A percentile compares a stretch with the other conserved stretches of the same genome.
phyloP scores from a whole-genome alignment of 768 basidiomycete species.

The Boletus vinaceobasis region DNA sequence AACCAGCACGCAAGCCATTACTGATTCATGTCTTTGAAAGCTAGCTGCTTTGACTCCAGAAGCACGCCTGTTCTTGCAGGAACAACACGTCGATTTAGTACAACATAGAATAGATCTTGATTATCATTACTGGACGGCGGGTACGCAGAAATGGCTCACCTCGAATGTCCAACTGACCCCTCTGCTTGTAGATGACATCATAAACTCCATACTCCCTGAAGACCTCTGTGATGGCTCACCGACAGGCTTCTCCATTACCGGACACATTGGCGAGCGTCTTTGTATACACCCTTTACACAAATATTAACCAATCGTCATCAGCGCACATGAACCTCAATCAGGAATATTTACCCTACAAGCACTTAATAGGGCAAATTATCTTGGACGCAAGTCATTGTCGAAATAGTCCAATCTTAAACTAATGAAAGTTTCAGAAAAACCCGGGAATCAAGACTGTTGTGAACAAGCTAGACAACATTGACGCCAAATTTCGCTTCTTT shows the following conservation, averaged over 20 bases:
- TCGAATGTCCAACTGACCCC: neutral
- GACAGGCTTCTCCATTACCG: constrained; percentile 80
- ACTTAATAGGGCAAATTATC: constrained; percentile 87
- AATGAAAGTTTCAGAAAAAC: constrained; percentile 68
- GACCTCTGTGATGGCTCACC: constrained; percentile 77
- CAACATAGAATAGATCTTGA: constrained; percentile 60
- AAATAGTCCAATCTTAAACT: neutral
- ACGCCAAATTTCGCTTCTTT: constrained; percentile 86
- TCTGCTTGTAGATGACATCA: constrained; percentile 64
- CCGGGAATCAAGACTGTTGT: constrained; percentile 80
- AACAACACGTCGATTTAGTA: constrained; percentile 54
- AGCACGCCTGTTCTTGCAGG: constrained; percentile 51
- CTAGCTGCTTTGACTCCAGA: constrained; percentile 66
- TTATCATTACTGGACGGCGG: constrained; percentile 88
- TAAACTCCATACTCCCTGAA: constrained; percentile 78
- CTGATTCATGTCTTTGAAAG: constrained; percentile 34
- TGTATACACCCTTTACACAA: neutral
- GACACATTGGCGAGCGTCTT: constrained; percentile 79
- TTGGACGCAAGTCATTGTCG: constrained; percentile 63
- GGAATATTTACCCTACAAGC: constrained; percentile 88
- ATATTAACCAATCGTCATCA: constrained; percentile 30
- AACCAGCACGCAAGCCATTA: neutral
- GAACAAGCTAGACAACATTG: constrained; percentile 88
- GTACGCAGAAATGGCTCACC: constrained; percentile 38
- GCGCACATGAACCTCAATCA: constrained; percentile 90